phyloP scores from a whole-genome alignment of 108 stramenopile genomes.

The Skeletonema costatum region DNA sequence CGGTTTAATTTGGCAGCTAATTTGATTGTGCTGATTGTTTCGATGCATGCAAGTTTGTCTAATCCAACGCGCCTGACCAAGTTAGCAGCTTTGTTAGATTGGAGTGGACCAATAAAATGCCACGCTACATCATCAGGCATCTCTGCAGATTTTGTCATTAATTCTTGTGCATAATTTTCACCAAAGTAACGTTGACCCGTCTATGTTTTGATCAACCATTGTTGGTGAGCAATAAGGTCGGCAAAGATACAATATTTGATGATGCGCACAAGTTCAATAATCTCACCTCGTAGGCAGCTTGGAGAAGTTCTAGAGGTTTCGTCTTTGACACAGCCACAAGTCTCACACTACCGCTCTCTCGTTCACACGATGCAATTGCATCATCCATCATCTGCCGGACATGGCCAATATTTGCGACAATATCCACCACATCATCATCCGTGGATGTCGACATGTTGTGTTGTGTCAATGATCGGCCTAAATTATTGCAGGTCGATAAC shows the following conservation, averaged over 20 bases:
- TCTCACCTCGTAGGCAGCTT: constrained; percentile 80
- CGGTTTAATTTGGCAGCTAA: constrained; percentile 91
- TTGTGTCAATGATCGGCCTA: constrained; percentile 2
- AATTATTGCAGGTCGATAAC: neutral
- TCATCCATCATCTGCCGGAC: constrained; percentile 34
- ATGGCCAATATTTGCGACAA: constrained; percentile 30
- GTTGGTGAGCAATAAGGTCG: neutral
- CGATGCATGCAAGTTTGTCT: constrained; percentile 76
- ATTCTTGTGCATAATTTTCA: constrained; percentile 99
- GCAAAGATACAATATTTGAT: neutral
- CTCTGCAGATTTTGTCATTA: constrained; percentile 88
- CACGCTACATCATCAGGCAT: constrained; percentile 85
- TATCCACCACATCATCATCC: constrained; percentile 16
- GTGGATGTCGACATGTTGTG: constrained; percentile 11
- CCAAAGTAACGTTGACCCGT: constrained; percentile 94
- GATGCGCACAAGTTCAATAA: neutral
- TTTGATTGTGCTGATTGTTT: constrained; percentile 91
- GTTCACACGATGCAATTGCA: constrained; percentile 27
- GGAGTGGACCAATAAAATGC: constrained; percentile 98
- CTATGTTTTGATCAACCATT: constrained; percentile 2
- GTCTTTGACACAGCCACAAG: constrained; percentile 95
- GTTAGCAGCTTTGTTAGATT: constrained; percentile 97
- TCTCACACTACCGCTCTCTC: constrained; percentile 48
- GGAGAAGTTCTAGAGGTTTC: constrained; percentile 85
- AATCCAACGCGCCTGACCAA: too few species aligned